Evolutionary conservation across 768 basidiomycete genomes (phyloP).

Genomic region (Megacollybia marginata): DNA sequence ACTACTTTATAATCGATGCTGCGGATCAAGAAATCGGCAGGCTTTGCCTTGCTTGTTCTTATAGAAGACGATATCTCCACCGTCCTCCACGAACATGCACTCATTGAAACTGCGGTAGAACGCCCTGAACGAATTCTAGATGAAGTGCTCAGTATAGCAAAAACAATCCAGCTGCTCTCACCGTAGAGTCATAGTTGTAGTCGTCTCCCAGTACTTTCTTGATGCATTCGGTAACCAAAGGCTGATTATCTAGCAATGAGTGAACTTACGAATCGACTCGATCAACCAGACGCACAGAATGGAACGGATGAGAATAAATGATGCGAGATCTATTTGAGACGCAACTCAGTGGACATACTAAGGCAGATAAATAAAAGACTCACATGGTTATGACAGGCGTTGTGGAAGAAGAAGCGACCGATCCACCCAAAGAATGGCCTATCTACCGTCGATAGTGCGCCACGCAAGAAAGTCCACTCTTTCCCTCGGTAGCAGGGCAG

Average conservation of each 20-base stretch:
- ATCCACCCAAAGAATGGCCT: conserved; percentile 72
- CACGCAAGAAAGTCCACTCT: conserved; percentile 90
- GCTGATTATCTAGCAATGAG: conserved; percentile 75
- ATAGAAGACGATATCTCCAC: conserved; percentile 86
- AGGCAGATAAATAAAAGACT: conserved; percentile 93
- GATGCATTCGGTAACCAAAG: conserved; percentile 71
- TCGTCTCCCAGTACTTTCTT: conserved; percentile 59
- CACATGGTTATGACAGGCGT: conserved; percentile 83
- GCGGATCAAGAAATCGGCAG: no score
- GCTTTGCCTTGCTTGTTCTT: conserved; percentile 81
- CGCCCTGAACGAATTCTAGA: no score
- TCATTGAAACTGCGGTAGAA: no score
- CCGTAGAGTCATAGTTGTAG: neutral
- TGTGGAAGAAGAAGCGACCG: conserved; percentile 73
- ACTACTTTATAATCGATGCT: no score
- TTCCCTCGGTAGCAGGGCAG: conserved; percentile 88
- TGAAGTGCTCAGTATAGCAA: conserved; percentile 12
- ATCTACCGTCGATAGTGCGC: conserved; percentile 88
- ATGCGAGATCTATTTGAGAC: conserved; percentile 92
- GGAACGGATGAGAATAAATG: conserved; percentile 97
- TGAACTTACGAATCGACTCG: conserved; percentile 49
- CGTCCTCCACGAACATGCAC: conserved; percentile 96
- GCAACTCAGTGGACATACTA: no score
- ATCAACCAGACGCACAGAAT: conserved; percentile 79
- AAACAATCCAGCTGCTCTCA: conserved; percentile 1